A percentile compares a stretch with the other conserved stretches of the same genome.
phyloP scores from a whole-genome alignment of 768 basidiomycete species.

The Rhodosporidiobolus odoratus region DNA sequence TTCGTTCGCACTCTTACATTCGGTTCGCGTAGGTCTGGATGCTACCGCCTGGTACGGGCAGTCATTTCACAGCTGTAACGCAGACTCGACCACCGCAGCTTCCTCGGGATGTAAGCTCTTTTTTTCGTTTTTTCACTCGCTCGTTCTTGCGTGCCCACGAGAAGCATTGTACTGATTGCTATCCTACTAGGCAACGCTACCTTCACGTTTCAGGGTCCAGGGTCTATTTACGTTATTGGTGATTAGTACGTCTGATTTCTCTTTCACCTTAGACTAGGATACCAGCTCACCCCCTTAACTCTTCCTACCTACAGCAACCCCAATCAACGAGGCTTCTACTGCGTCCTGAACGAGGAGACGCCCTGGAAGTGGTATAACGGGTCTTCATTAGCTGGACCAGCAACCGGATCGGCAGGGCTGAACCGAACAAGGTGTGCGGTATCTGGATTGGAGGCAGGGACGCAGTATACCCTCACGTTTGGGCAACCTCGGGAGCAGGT shows the following conservation, averaged over 20 bases:
- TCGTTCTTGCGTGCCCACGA: too few species aligned
- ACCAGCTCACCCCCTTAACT: neutral
- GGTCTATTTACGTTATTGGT: neutral
- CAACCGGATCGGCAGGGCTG: neutral
- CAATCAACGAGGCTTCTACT: neutral
- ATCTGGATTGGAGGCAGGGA: neutral
- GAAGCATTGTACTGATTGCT: neutral
- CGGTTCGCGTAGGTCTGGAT: slow-evolving; percentile 5
- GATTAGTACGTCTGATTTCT: slow-evolving; percentile 1
- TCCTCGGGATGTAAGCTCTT: neutral
- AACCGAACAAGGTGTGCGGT: slow-evolving; percentile 20
- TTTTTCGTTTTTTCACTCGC: neutral
- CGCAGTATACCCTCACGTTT: slow-evolving; percentile 10
- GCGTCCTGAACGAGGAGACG: neutral
- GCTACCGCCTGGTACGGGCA: slow-evolving; percentile 2
- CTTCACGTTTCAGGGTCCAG: slow-evolving; percentile 5
- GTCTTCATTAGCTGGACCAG: neutral
- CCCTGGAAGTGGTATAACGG: slow-evolving; percentile 17
- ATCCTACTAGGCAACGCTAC: slow-evolving; percentile 4
- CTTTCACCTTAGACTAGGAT: neutral
- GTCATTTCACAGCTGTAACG: slow-evolving; percentile 9
- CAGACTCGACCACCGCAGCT: neutral
- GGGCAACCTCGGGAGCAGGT: neutral
- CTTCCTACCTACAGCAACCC: neutral
- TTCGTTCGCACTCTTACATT: neutral